These are phyloP conservation scores for Cladosporium sp. DNA, from an alignment of 2,329 filamentous ascomycete species.

Conservation along the genomic window DNA sequence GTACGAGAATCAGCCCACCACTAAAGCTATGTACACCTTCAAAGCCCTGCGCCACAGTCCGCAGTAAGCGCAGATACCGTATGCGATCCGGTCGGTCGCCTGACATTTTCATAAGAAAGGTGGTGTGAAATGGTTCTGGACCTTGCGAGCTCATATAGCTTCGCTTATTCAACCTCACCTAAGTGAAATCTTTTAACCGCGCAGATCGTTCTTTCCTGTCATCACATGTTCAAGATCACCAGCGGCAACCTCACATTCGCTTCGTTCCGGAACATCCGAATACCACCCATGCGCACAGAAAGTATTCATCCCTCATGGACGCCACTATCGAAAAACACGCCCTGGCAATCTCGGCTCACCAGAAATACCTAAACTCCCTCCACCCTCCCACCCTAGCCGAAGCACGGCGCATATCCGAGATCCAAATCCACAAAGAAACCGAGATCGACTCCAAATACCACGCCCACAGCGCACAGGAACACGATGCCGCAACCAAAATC, in stretches of 20 bases:
- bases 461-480: constrained; percentile 20
- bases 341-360: constrained; percentile 14
- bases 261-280: too few relatives aligned
- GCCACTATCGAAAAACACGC: constrained; percentile 1
- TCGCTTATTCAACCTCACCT: too few relatives aligned
- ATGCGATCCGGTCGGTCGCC: too few relatives aligned
- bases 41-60: too few relatives aligned
- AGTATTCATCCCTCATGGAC: background rate
- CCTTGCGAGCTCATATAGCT: too few relatives aligned
- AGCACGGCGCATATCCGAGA: constrained; percentile 21
- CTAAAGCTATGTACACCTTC: too few relatives aligned
- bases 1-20: too few relatives aligned
- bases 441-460: constrained; percentile 24
- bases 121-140: too few relatives aligned
- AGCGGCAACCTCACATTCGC: background rate
- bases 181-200: background rate
- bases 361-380: constrained; percentile 25
- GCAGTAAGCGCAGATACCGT: too few relatives aligned
- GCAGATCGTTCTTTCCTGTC: background rate
- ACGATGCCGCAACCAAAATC: constrained; percentile 29
- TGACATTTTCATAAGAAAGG: too few relatives aligned
- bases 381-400: constrained; percentile 18
- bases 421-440: constrained; percentile 23
- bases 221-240: background rate
- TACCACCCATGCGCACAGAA: too few relatives aligned